Percentiles rank a stretch among this genome's conserved stretches.
These are phyloP conservation scores for Leccinum disarticulatum DNA, from an alignment of 768 basidiomycete genomes.

Conservation along the genomic window DNA sequence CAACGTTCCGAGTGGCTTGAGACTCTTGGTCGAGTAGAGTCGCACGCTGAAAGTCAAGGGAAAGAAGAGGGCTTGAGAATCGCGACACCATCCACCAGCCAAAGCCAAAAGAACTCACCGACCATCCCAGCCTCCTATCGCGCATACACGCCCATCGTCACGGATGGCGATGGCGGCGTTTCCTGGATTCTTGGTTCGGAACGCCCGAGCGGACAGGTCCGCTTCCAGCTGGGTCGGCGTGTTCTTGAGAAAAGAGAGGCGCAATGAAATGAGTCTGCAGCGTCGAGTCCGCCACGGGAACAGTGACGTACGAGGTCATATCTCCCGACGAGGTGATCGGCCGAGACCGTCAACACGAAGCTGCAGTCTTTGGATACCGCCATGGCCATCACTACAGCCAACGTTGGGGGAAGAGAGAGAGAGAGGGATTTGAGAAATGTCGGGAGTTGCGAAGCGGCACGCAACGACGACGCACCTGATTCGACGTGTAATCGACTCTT, in stretches of 20 bases:
- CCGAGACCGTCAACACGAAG: constrained; percentile 25
- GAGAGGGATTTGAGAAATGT: too few species aligned
- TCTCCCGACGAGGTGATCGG: constrained; percentile 73
- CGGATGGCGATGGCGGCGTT: constrained; percentile 77
- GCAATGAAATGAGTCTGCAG: background rate
- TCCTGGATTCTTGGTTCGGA: constrained; percentile 75
- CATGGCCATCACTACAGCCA: constrained; percentile 75
- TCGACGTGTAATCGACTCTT: constrained; percentile 67
- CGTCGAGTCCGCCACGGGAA: background rate
- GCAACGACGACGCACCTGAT: constrained; percentile 50
- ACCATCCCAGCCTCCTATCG: constrained; percentile 85
- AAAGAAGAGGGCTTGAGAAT: background rate
- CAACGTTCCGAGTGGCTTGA: constrained; percentile 84
- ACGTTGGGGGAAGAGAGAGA: constrained; percentile 60
- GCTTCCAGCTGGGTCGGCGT: constrained; percentile 14
- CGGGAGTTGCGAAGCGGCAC: background rate
- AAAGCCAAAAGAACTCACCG: constrained; percentile 50
- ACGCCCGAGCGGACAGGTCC: constrained; percentile 32
- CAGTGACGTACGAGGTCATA: constrained; percentile 52
- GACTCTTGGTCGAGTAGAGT: constrained; percentile 74
- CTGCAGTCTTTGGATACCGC: background rate
- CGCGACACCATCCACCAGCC: background rate
- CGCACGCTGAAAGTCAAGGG: constrained; percentile 55
- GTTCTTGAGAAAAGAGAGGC: constrained; percentile 1
- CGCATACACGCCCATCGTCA: constrained; percentile 75